Evolutionary conservation across 441 rosid genomes (phyloP).

Genomic region (Erysimum pusillum): DNA sequence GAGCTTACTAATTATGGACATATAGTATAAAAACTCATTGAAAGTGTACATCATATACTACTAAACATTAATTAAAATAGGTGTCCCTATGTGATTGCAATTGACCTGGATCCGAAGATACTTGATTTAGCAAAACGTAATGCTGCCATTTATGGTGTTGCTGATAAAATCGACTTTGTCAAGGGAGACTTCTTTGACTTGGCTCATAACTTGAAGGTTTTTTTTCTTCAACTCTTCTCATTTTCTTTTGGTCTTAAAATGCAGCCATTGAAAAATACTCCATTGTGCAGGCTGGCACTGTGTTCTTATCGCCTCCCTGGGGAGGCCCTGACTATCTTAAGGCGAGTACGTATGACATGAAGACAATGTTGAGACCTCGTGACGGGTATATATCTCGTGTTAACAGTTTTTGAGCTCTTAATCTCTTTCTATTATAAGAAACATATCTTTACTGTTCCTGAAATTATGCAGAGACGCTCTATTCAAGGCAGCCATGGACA

Average conservation of each 20-base stretch:
- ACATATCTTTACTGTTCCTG: conserved; percentile 17
- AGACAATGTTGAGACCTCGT: conserved; percentile 85
- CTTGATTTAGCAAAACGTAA: conserved; percentile 81
- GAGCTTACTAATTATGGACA: conserved; percentile 29
- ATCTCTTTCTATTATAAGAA: background rate
- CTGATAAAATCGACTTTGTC: conserved; percentile 78
- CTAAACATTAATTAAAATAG: conserved; percentile 40
- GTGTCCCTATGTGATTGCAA: conserved; percentile 74
- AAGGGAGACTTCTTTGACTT: conserved; percentile 78
- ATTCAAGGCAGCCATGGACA: conserved; percentile 67
- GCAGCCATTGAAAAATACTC: background rate
- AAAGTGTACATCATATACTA: too few relatives aligned
- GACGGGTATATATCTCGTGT: conserved; percentile 67
- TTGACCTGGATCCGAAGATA: conserved; percentile 85
- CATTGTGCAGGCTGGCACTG: conserved; percentile 72
- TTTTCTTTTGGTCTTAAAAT: background rate
- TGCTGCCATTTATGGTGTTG: conserved; percentile 83
- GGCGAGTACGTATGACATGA: conserved; percentile 68
- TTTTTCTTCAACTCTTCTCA: conserved; percentile 14
- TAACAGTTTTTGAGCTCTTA: background rate
- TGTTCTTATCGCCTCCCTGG: conserved; percentile 96
- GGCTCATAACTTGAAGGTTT: conserved; percentile 83
- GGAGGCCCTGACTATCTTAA: conserved; percentile 90
- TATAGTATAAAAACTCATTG: too few relatives aligned
- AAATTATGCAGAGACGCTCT: conserved; percentile 65